These are phyloP conservation scores for Litchi chinensis DNA, from an alignment of 345 rosid species.

Conservation along the genomic window DNA sequence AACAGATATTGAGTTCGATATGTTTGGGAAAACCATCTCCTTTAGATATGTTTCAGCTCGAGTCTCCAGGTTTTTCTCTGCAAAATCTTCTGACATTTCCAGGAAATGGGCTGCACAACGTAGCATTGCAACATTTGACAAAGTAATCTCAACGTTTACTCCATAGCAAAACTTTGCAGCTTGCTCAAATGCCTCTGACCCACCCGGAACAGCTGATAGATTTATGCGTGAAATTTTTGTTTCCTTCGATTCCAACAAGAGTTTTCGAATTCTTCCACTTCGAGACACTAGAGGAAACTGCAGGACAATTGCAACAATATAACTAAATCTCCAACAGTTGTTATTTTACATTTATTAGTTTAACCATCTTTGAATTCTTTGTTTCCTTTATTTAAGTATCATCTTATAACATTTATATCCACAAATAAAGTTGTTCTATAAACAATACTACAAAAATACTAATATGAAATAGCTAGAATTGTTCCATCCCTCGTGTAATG, in stretches of 20 bases:
- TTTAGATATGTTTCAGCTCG: conserved; percentile 67
- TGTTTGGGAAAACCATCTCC: conserved; percentile 69
- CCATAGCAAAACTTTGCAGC: conserved; percentile 99
- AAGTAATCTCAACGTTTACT: conserved; percentile 64
- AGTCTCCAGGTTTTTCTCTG: conserved; percentile 70
- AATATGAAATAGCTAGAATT: background rate
- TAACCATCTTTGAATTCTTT: too few species aligned
- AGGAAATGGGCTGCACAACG: conserved; percentile 75
- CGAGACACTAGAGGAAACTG: conserved; percentile 96
- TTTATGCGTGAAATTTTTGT: conserved; percentile 58
- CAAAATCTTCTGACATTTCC: conserved; percentile 89
- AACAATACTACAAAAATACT: background rate
- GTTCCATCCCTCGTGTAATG: background rate
- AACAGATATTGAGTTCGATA: conserved; percentile 66
- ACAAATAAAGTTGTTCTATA: background rate
- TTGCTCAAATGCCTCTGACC: conserved; percentile 83
- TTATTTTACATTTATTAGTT: too few species aligned
- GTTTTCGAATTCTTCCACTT: conserved; percentile 82
- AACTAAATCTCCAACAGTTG: background rate
- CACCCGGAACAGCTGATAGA: conserved; percentile 74
- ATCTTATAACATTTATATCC: background rate
- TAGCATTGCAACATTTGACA: conserved; percentile 69
- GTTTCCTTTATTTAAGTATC: background rate
- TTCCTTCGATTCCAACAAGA: conserved; percentile 71
- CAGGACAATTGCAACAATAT: conserved; percentile 20